Evolutionary conservation across 352 stramenopile species (phyloP).

Genomic region (Pythium scleroteichum): DNA sequence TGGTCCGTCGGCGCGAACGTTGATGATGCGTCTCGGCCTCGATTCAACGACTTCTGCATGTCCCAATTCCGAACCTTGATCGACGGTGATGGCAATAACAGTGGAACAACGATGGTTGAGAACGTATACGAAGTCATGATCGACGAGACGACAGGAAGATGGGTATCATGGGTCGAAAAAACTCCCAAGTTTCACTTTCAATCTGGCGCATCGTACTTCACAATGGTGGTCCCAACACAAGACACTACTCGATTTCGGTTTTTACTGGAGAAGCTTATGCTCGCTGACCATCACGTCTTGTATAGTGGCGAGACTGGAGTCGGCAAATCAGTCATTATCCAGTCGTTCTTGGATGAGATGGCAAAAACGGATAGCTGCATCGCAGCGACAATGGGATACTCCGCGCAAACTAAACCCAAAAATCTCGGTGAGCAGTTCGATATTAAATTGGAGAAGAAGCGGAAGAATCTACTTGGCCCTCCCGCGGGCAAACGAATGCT

Average conservation of each 20-base stretch:
- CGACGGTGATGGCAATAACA: conserved; percentile 42
- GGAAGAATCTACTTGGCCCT: conserved; percentile 92
- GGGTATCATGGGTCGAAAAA: conserved; percentile 86
- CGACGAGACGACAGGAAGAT: conserved; percentile 71
- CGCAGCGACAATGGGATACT: conserved; percentile 88
- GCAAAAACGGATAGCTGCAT: conserved; percentile 82
- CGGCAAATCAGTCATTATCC: conserved; percentile 93
- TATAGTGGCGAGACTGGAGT: conserved; percentile 92
- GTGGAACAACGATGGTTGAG: conserved; percentile 36
- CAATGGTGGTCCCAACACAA: conserved; percentile 93
- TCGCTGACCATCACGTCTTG: conserved; percentile 81
- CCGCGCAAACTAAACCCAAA: conserved; percentile 82
- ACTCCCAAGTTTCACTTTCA: conserved; percentile 90
- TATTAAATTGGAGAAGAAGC: conserved; percentile 94
- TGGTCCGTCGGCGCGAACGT: conserved; percentile 90
- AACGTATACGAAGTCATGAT: conserved; percentile 88
- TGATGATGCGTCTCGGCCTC: conserved; percentile 71
- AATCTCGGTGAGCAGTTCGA: conserved; percentile 91
- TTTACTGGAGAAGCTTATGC: conserved; percentile 88
- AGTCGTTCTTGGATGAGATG: conserved; percentile 90
- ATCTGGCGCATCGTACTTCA: conserved; percentile 89
- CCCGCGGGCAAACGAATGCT: conserved; percentile 87
- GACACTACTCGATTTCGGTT: conserved; percentile 95
- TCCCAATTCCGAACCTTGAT: conserved; percentile 62
- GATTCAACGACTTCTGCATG: conserved; percentile 90